Base-by-base conservation (phyloP, 257 asterid genomes). In the Solanum lignicaule region DNA sequence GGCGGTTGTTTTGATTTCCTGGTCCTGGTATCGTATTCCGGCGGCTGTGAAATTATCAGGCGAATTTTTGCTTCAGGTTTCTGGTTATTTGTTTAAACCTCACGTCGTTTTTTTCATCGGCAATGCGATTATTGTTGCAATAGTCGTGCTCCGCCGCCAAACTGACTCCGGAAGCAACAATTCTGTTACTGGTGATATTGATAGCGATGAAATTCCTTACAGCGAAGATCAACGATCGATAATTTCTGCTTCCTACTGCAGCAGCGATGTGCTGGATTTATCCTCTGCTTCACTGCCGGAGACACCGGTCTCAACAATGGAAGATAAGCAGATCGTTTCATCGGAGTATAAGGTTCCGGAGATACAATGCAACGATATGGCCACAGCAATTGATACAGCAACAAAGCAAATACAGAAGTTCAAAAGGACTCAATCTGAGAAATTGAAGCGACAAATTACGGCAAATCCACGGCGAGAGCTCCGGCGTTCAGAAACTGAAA, bases 91-190 rank as follows among this genome's bases (percentile, higher is more conserved):
- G n/a, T 83, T 91, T 86, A 95, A 95, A 86, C 95, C 94, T 89
- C 98, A 92, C 93, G 91, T 95, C 18, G 98, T 94, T 84, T 97
- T 97, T 87, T 87, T 97, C 62, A 92, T 97, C 91, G 98, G 98
- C 7, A 97, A 95, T 90, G 91, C 86, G 21, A 94, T 95, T 21
- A 90, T 97, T 27, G 90, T 90, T 3, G 48, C 87, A 55, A 86
- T 97, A 9, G 88, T 93, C 81, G 84, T 92, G 4, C 93, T 94
- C 12, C 93, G 93, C 83, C 94, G 96, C 83, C 91, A 62, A 8
- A 89, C 36, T 87, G 93, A 72, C 91, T 83, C 86, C 86, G 90
- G 65, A 29, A 21, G 52, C 10, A 20, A 65, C 18, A 85, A 13
- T 5, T 41, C 91, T 31, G 90, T 86, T 31, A 82, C 76, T 25